A percentile compares a stretch with the other conserved stretches of the same genome.
Evolutionary conservation across 2,329 filamentous ascomycete genomes (phyloP).

Genomic region (Fusarium longipes): DNA sequence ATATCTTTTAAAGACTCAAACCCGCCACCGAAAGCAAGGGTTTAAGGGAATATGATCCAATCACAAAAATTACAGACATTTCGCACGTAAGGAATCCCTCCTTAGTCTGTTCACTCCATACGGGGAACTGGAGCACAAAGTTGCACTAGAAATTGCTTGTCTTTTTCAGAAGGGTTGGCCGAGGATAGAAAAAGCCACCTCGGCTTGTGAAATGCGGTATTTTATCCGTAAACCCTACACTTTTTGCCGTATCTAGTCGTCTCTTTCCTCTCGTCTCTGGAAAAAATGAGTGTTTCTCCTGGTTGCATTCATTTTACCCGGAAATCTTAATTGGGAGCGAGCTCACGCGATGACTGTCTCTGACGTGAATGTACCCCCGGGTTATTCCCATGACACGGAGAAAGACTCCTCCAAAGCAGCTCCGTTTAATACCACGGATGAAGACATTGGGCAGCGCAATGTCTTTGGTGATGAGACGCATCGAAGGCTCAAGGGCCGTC

Average conservation of each 20-base stretch:
- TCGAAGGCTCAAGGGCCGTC: slow-evolving; percentile 64
- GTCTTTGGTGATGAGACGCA: slow-evolving; percentile 53
- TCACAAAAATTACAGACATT: not conserved
- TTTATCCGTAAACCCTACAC: slow-evolving; percentile 4
- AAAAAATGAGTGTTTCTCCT: not conserved
- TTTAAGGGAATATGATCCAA: not conserved
- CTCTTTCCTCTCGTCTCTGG: not conserved
- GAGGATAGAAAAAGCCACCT: slow-evolving; percentile 3
- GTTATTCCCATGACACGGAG: slow-evolving; percentile 37
- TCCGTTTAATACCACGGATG: not conserved
- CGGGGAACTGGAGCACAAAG: slow-evolving; percentile 16
- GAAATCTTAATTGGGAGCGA: not conserved
- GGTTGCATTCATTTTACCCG: not conserved
- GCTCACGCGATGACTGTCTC: slow-evolving; percentile 30
- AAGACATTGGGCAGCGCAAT: slow-evolving; percentile 5
- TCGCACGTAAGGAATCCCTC: not conserved
- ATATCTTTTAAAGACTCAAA: slow-evolving; percentile 10
- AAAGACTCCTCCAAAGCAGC: slow-evolving; percentile 32
- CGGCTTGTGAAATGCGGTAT: slow-evolving; percentile 24
- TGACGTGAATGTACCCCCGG: slow-evolving; percentile 26
- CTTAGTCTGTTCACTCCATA: slow-evolving; percentile 16
- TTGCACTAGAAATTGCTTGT: slow-evolving; percentile 10
- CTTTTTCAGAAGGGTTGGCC: not conserved
- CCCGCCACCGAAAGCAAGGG: slow-evolving; percentile 6
- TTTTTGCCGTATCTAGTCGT: not conserved